Conservation (phyloP, 768 basidiomycete species). For the Boletus rubescentipes region DNA sequence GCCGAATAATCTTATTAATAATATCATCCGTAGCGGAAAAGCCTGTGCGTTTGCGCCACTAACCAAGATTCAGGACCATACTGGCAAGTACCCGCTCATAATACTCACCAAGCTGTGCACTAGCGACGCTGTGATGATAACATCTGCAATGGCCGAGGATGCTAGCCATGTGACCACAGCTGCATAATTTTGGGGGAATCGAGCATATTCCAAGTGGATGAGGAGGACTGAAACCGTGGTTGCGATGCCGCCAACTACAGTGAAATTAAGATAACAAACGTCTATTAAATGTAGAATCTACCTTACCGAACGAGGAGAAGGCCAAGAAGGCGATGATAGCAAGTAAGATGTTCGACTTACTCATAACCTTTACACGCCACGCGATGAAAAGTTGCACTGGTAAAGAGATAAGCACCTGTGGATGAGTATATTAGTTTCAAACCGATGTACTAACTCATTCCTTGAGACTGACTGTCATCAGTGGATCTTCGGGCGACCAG, state of each 20-base stretch:
- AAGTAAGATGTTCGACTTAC: conserved; percentile 27
- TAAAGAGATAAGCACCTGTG: conserved; percentile 44
- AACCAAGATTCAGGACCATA: neutral
- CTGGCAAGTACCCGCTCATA: neutral
- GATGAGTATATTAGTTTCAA: neutral
- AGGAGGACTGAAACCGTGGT: conserved; percentile 33
- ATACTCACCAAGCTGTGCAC: conserved; percentile 42
- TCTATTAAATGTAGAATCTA: neutral
- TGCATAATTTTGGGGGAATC: conserved; percentile 35
- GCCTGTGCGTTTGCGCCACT: conserved; percentile 44
- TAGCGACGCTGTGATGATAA: conserved; percentile 42
- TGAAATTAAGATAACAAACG: neutral
- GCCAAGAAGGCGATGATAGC: conserved; percentile 21
- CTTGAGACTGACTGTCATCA: conserved; percentile 37
- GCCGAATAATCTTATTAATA: conserved; percentile 42
- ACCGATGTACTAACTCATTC: neutral
- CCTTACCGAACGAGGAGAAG: conserved; percentile 9
- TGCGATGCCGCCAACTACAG: conserved; percentile 35
- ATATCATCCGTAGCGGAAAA: conserved; percentile 37
- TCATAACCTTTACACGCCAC: conserved; percentile 40
- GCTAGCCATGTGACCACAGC: conserved; percentile 43
- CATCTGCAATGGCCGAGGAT: conserved; percentile 40
- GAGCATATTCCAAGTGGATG: conserved; percentile 30
- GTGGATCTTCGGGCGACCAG: conserved; percentile 37
- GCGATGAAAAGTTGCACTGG: conserved; percentile 50